Conservation (phyloP, 495 filamentous ascomycete species). For the Cercophora newfieldiana region DNA sequence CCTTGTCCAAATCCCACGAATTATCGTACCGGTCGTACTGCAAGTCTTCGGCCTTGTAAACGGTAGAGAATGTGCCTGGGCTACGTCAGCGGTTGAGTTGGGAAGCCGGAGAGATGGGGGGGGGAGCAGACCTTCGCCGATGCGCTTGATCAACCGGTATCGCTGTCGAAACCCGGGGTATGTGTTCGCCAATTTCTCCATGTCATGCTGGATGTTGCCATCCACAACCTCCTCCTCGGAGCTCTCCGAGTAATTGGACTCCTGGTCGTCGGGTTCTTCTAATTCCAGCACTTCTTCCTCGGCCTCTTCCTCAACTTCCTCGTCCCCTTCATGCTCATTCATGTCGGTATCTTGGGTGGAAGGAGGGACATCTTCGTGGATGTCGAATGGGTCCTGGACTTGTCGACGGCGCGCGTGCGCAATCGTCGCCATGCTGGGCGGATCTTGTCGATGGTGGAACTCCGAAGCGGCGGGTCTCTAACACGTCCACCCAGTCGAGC, state of each 20-base stretch:
- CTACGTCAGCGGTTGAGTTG: constrained; percentile 12
- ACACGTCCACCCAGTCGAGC: not conserved
- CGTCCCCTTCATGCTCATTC: constrained; percentile 30
- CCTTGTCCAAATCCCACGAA: constrained; percentile 76
- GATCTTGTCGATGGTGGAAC: constrained; percentile 8
- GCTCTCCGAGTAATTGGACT: constrained; percentile 49
- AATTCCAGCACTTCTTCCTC: constrained; percentile 11
- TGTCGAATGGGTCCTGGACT: constrained; percentile 36
- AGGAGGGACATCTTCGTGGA: constrained; percentile 40
- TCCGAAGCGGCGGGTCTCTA: not conserved
- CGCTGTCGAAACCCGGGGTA: constrained; percentile 80
- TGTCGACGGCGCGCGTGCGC: constrained; percentile 22
- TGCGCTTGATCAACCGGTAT: constrained; percentile 91
- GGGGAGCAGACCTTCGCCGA: constrained; percentile 77
- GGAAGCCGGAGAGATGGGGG: not conserved
- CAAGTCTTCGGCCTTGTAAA: constrained; percentile 98
- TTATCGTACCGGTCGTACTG: constrained; percentile 81
- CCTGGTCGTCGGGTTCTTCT: constrained; percentile 46
- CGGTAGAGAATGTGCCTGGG: constrained; percentile 91
- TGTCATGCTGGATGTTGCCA: constrained; percentile 74
- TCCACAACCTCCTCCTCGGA: constrained; percentile 69
- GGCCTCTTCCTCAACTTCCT: constrained; percentile 33
- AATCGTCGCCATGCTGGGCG: constrained; percentile 9
- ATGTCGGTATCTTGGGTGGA: constrained; percentile 40
- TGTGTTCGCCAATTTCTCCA: constrained; percentile 75